phyloP scores from a whole-genome alignment of 768 basidiomycete genomes.

The Auriscalpium vulgare region DNA sequence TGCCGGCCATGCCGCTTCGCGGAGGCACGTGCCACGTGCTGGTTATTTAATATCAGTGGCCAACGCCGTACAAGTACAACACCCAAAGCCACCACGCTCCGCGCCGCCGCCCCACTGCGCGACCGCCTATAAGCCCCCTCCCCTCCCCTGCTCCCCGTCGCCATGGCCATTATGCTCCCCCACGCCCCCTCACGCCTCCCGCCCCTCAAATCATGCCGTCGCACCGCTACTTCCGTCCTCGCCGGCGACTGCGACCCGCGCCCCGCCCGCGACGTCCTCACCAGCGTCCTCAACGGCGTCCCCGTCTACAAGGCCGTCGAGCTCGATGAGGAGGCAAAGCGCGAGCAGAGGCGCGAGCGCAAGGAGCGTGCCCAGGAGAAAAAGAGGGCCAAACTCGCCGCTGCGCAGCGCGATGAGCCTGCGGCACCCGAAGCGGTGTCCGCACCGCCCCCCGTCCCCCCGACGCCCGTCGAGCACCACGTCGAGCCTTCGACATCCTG shows the following conservation, averaged over 20 bases:
- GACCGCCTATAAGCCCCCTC: constrained; percentile 1
- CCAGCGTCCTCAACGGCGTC: constrained; percentile 72
- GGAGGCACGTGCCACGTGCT: background rate
- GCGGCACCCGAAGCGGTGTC: constrained; percentile 14
- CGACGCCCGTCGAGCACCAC: constrained; percentile 12
- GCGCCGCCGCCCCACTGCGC: constrained; percentile 7
- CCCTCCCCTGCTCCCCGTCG: background rate
- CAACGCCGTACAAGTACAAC: constrained; percentile 12
- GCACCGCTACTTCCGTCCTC: constrained; percentile 70
- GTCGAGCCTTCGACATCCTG: constrained; percentile 34
- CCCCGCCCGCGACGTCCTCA: constrained; percentile 67
- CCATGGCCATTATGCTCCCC: constrained; percentile 27
- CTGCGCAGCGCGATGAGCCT: constrained; percentile 20
- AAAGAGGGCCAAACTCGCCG: constrained; percentile 31
- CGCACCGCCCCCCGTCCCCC: constrained; percentile 11
- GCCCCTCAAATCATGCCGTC: constrained; percentile 31
- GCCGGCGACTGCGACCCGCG: constrained; percentile 66
- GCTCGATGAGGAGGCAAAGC: constrained; percentile 48
- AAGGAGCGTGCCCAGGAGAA: constrained; percentile 46
- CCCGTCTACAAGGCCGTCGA: constrained; percentile 56
- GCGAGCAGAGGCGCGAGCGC: constrained; percentile 45
- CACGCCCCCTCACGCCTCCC: constrained; percentile 10
- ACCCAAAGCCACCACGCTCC: constrained; percentile 17
- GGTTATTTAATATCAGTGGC: background rate
- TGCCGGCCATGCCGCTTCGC: background rate